These are phyloP conservation scores for Ceratobasidium sp. DNA, from an alignment of 1,284 basidiomycete genomes.

Conservation along the genomic window DNA sequence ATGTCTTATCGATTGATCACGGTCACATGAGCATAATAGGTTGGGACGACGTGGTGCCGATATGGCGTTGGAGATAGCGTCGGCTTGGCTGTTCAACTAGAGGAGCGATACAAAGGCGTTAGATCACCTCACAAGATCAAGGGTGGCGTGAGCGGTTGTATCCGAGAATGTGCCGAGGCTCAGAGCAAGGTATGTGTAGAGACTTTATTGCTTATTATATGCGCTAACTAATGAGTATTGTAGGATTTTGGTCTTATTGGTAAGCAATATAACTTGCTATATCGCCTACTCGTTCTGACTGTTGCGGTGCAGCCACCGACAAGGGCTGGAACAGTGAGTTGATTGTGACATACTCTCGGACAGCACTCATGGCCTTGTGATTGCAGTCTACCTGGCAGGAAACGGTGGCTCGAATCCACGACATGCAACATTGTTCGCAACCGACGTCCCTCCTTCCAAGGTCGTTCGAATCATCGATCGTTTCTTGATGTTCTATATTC, in stretches of 20 bases:
- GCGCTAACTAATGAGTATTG: too few relatives aligned
- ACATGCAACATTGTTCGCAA: slow-evolving; percentile 67
- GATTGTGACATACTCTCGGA: not conserved
- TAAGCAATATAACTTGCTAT: too few relatives aligned
- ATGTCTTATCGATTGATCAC: not conserved
- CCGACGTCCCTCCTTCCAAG: slow-evolving; percentile 71
- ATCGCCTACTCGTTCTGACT: not conserved
- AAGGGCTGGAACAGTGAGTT: slow-evolving; percentile 78
- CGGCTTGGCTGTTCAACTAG: slow-evolving; percentile 77
- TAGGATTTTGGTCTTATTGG: slow-evolving; percentile 75
- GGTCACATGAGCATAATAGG: slow-evolving; percentile 51
- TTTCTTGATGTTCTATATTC: slow-evolving; percentile 80
- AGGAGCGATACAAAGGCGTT: slow-evolving; percentile 80
- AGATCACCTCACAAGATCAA: slow-evolving; percentile 81
- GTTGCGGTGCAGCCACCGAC: slow-evolving; percentile 68
- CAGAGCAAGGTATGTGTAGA: slow-evolving; percentile 67
- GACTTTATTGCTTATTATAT: too few relatives aligned
- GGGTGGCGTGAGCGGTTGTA: slow-evolving; percentile 82
- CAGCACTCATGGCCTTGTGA: too few relatives aligned
- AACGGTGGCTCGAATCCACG: slow-evolving; percentile 80
- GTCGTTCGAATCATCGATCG: slow-evolving; percentile 77
- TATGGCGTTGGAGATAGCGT: slow-evolving; percentile 83
- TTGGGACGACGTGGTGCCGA: slow-evolving; percentile 76
- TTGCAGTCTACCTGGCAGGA: slow-evolving; percentile 75
- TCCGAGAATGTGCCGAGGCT: slow-evolving; percentile 82